Base-by-base conservation (phyloP, 2,329 filamentous ascomycete genomes). In the Phialophora expanda region DNA sequence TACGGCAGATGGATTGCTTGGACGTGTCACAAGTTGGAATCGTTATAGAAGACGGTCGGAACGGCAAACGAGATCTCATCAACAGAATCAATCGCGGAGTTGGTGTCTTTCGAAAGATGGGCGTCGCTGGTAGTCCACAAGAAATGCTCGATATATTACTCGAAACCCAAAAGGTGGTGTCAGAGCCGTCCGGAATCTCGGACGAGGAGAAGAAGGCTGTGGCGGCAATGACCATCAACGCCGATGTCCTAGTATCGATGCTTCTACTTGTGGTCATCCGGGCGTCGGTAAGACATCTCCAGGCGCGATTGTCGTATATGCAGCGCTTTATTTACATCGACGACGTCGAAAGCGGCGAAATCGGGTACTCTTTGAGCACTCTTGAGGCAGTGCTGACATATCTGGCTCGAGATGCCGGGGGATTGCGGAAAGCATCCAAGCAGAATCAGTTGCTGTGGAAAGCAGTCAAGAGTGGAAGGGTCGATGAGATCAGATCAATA, bases 311-410 rank as follows among this genome's bases (percentile, higher is more conserved):
- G 55, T 84, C 90, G n/a, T 99, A 98, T 76, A 97, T 98, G 84
- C 90, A 94, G 51, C 92, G 96, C 74, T 99, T 97, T 75, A 95
- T 97, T 71, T 99, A 97, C 78, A 93, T 97, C 58, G 95, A 98
- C 73, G 95, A 99, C 78, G 93, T 99, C 8, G 95, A 99, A 71
- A 96, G 89, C 67, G 95, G 95, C 56, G 95, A 99, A 79, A 90
- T 96, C 83, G 95, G 95, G 8, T 99, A 99, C 77, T 93, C 94
- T 0, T 79, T 99, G 58, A 98, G 94, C 77, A 99, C 95, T 0
- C 92, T 98, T 66, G 95, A 99, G 77, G 95, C 93, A 6, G 95
- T 99, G 0, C 79, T 99, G 38, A 89, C 92, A 1, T 98, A 99
- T 75, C 85, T 99, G 2, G 86, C 89, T 8, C 86, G 89, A 67